Evolutionary conservation across 257 asterid species (phyloP).

Genomic region (Apocynum venetum): DNA sequence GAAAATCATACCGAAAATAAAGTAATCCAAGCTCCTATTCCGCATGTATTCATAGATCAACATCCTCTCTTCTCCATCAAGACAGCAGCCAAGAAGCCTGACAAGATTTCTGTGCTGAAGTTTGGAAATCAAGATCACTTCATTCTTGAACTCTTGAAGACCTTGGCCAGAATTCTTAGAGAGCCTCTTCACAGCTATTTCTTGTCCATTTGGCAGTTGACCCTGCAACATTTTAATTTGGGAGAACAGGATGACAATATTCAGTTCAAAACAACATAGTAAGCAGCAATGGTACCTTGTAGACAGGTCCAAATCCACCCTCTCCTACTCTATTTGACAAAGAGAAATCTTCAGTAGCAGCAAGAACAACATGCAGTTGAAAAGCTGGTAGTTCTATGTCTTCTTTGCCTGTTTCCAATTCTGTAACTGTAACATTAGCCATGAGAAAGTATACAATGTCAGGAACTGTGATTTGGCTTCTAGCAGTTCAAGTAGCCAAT

Average conservation of each 20-base stretch:
- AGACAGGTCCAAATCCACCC: conserved; percentile 49
- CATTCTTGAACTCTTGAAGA: conserved; percentile 8
- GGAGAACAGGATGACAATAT: not conserved
- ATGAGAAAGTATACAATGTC: not conserved
- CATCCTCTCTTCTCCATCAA: conserved; percentile 30
- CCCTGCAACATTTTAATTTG: conserved; percentile 26
- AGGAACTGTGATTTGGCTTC: not conserved
- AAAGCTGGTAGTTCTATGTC: conserved; percentile 35
- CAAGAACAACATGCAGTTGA: conserved; percentile 20
- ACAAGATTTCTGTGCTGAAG: conserved; percentile 47
- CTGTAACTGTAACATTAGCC: conserved; percentile 4
- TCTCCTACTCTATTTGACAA: not conserved
- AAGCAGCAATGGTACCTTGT: conserved; percentile 27
- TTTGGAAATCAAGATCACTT: conserved; percentile 32
- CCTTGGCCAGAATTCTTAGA: conserved; percentile 34
- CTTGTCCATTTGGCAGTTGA: conserved; percentile 20
- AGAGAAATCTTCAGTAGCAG: conserved; percentile 39
- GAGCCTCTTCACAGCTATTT: conserved; percentile 45
- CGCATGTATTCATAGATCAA: conserved; percentile 38
- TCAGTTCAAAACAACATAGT: not conserved
- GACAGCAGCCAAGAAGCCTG: conserved; percentile 39
- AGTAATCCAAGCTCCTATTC: conserved; percentile 34
- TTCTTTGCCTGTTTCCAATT: conserved; percentile 1
- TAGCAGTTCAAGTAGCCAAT: not conserved
- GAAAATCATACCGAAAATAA: conserved; percentile 32